Conservation (phyloP, 2,329 filamentous ascomycete genomes). For the Metarhizium guizhouense region DNA sequence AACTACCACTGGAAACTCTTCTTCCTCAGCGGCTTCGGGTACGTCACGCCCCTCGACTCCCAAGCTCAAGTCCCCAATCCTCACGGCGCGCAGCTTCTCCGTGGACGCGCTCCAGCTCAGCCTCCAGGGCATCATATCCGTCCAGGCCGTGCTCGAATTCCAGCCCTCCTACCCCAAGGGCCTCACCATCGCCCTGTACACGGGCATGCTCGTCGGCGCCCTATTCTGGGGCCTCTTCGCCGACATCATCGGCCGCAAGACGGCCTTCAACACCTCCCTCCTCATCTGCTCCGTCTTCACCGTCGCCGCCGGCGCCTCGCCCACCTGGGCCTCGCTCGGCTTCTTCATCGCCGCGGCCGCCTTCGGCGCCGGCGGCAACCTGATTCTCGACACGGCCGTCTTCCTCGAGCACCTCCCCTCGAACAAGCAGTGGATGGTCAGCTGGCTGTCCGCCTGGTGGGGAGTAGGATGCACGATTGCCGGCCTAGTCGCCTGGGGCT, state of each 20-base stretch:
- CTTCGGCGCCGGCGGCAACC: constrained; percentile 56
- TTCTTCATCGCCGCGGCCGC: constrained; percentile 23
- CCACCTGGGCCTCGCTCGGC: no score
- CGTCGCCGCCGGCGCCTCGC: no score
- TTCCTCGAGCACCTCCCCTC: constrained; percentile 20
- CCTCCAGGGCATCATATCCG: constrained; percentile 54
- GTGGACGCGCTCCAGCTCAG: constrained; percentile 37
- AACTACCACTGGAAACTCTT: no score
- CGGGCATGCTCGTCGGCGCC: constrained; percentile 34
- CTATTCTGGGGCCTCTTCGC: constrained; percentile 41
- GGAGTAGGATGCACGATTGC: no score
- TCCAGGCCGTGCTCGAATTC: constrained; percentile 50
- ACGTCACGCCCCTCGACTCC: no score
- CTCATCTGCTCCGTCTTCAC: no score
- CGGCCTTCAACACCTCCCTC: constrained; percentile 56
- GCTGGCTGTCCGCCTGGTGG: no score
- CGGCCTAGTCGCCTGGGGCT: constrained; percentile 31
- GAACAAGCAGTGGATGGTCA: constrained; percentile 28
- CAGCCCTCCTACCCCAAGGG: constrained; percentile 43
- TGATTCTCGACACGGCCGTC: constrained; percentile 51
- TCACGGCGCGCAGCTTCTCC: constrained; percentile 3
- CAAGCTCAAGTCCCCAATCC: neutral
- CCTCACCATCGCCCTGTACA: constrained; percentile 51
- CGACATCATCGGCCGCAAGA: constrained; percentile 35
- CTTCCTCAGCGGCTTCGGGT: no score